Conservation (phyloP, 192 early-diverging fungal species). For the Coemansia sp. region DNA sequence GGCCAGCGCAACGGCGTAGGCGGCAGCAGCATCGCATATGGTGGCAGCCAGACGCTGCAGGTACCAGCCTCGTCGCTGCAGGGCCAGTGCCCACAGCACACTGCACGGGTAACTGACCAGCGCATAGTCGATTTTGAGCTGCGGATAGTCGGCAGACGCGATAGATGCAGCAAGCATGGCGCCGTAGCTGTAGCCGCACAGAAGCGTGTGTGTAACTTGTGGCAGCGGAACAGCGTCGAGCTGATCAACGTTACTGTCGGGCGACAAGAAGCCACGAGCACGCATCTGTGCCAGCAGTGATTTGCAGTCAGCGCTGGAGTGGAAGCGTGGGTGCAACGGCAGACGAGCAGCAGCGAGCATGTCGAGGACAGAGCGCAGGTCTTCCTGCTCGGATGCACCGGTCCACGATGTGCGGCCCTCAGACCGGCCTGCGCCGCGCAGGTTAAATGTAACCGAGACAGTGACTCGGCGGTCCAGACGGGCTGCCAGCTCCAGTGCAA, state of each 20-base stretch:
- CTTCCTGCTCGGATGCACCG: constrained; percentile 45
- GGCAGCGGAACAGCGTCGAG: constrained; percentile 42
- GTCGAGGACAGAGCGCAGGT: constrained; percentile 46
- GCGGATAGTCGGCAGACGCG: constrained; percentile 33
- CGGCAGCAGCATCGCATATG: constrained; percentile 20
- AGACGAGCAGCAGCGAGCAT: constrained; percentile 26
- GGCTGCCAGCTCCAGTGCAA: constrained; percentile 32
- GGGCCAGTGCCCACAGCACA: constrained; percentile 44
- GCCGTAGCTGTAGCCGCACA: constrained; percentile 57
- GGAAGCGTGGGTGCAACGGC: constrained; percentile 30
- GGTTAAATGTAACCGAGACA: constrained; percentile 43
- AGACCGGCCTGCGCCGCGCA: constrained; percentile 53
- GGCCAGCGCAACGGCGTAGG: constrained; percentile 5
- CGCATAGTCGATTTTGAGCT: constrained; percentile 47
- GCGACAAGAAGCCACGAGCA: constrained; percentile 29
- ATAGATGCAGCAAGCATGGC: constrained; percentile 34
- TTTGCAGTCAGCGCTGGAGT: constrained; percentile 23
- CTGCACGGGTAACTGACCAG: constrained; percentile 51
- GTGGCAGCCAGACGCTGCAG: constrained; percentile 35
- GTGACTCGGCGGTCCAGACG: constrained; percentile 21
- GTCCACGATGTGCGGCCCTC: constrained; percentile 56
- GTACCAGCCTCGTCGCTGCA: constrained; percentile 41
- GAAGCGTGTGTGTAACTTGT: constrained; percentile 21
- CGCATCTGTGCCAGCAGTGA: constrained; percentile 37
- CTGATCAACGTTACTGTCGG: constrained; percentile 12